A percentile compares a stretch with the other conserved stretches of the same genome.
phyloP scores from a whole-genome alignment of 139 green algal species.

The Picocystis salinarum region DNA sequence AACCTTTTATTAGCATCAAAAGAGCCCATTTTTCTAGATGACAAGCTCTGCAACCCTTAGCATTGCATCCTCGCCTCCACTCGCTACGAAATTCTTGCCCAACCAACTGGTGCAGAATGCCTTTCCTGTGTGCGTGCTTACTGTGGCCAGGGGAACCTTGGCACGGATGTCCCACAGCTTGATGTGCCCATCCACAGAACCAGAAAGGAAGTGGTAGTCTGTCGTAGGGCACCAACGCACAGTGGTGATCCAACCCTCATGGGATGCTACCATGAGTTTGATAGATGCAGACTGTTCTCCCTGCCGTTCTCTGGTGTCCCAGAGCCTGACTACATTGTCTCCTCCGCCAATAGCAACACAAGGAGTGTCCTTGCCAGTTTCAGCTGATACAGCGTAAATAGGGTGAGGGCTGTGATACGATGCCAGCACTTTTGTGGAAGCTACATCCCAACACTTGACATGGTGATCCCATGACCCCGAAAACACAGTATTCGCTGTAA shows the following conservation, averaged over 20 bases:
- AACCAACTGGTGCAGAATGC: no score
- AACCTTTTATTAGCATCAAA: no score
- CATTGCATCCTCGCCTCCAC: no score
- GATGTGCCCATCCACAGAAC: conserved; percentile 21
- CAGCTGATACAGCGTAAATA: no score
- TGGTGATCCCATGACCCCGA: conserved; percentile 62
- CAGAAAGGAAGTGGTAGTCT: conserved; percentile 38
- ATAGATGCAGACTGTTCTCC: conserved; percentile 14
- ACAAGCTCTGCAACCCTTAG: no score
- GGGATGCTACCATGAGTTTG: conserved; percentile 13
- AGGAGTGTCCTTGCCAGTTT: no score
- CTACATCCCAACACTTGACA: no score
- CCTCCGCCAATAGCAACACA: conserved; percentile 50
- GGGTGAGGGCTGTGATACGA: no score
- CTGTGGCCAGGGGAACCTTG: conserved; percentile 29
- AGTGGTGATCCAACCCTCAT: conserved; percentile 42
- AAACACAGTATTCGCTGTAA: conserved; percentile 17
- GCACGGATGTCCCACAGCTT: conserved; percentile 46
- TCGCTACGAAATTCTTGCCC: no score
- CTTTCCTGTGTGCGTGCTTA: conserved; percentile 29
- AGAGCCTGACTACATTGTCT: conserved; percentile 44
- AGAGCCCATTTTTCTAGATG: no score
- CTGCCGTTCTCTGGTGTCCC: conserved; percentile 35
- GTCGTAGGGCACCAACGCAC: conserved; percentile 40
- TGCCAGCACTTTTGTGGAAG: no score